Evolutionary conservation across 192 early-diverging fungal genomes (phyloP).

Genomic region (Powellomyces hirtus): DNA sequence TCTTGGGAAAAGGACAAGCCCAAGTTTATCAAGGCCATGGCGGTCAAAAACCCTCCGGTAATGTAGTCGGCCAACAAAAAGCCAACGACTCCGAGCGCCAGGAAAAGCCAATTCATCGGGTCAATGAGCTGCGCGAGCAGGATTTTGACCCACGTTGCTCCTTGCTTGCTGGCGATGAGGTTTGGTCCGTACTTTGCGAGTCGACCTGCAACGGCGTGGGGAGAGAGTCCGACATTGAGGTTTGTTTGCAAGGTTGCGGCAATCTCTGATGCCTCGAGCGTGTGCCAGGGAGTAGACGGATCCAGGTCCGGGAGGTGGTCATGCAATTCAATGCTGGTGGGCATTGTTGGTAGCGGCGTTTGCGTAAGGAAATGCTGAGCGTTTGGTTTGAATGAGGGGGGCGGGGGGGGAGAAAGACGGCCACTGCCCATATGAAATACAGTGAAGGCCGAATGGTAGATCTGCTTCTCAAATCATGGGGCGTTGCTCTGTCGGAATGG

Average conservation of each 20-base stretch:
- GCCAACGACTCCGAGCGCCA: conserved; percentile 5
- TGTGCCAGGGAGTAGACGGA: neutral
- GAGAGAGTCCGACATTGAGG: neutral
- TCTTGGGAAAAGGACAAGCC: conserved; percentile 11
- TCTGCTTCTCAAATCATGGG: too few relatives aligned
- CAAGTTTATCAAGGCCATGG: conserved; percentile 7
- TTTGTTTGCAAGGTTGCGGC: neutral
- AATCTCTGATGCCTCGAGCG: neutral
- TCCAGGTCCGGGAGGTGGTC: neutral
- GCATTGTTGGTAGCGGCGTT: too few relatives aligned
- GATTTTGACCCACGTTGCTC: neutral
- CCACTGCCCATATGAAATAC: too few relatives aligned
- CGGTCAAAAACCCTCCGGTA: neutral
- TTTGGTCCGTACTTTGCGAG: conserved; percentile 14
- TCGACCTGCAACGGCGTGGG: neutral
- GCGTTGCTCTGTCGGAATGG: too few relatives aligned
- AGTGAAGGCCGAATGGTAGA: too few relatives aligned
- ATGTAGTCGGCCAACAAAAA: conserved; percentile 1
- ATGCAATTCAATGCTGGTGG: too few relatives aligned
- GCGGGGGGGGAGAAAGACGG: too few relatives aligned
- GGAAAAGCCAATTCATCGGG: conserved; percentile 21
- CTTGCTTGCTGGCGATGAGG: neutral
- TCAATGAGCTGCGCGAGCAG: conserved; percentile 11
- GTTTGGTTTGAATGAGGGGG: too few relatives aligned
- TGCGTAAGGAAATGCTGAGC: too few relatives aligned